Base-by-base conservation (phyloP, 1,284 basidiomycete species). In the Melampsora occidentalis region DNA sequence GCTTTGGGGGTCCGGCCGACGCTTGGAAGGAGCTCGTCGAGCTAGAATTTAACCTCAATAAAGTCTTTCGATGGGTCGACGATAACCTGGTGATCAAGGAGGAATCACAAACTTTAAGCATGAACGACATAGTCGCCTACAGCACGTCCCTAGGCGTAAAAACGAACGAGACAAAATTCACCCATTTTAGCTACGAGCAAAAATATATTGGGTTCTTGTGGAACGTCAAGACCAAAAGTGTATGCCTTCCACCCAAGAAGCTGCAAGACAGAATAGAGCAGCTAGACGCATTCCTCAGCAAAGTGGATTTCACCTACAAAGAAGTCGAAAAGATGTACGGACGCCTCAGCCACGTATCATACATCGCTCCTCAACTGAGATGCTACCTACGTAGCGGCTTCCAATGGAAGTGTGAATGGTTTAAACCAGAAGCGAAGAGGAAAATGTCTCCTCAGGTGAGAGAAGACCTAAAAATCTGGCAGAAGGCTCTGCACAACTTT, bases 271-370 rank as follows among this genome's bases (percentile, higher is more conserved):
- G 10, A 67, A 0, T 49, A n/a, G 39, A 22, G 20, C 33, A 22
- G 59, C 22, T 9, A 25, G 22, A 16, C 59, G n/a, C n/a, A n/a
- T 46, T 14, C 10, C 39, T 18, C 1, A 18, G 25, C 12, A n/a
- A n/a, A 18, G 64, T 46, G 1, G 25, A 20, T 7, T 66, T 35
- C 28, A 25, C 22, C n/a, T 66, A 66, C 35, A 25, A 39, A 25
- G 66, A 68, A 10, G 66, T n/a, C 20, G 66, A 68, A 10, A 68
- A 46, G 10, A 46, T 68, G n/a, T 46, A 51, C 9, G 66, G 66
- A 39, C 20, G 42, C 6, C 66, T 68, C 22, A 68, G 46, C 16
- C 66, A 67, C 14, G 65, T 67, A 2, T 67, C 35, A 2, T 67
- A 67, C 22, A 67, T 67, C 5, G n/a, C 49, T 3, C 65, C 39